These are phyloP conservation scores for Plasmodium gaboni DNA, from an alignment of 169 alveolate species.

Conservation along the genomic window DNA sequence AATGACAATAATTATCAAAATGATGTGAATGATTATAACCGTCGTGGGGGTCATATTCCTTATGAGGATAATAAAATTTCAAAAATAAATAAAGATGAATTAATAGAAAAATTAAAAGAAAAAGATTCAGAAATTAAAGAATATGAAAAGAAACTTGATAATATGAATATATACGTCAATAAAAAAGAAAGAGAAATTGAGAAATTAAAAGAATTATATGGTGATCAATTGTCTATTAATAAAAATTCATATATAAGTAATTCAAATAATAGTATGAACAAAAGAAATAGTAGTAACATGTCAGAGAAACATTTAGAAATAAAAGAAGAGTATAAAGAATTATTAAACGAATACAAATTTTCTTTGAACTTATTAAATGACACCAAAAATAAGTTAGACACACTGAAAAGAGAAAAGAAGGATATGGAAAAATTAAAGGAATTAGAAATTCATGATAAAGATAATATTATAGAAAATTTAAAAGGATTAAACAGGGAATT, in stretches of 20 bases:
- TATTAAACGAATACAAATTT: slow-evolving; percentile 39
- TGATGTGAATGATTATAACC: neutral
- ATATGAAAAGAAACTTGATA: slow-evolving; percentile 25
- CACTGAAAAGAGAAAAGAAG: slow-evolving; percentile 28
- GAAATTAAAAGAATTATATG: slow-evolving; percentile 30
- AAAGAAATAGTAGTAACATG: neutral
- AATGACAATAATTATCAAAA: neutral
- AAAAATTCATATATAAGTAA: slow-evolving; percentile 7
- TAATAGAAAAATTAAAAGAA: slow-evolving; percentile 15
- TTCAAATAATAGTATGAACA: neutral
- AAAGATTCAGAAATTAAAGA: slow-evolving; percentile 47
- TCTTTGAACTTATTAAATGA: slow-evolving; percentile 47
- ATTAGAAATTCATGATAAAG: slow-evolving; percentile 52
- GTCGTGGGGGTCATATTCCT: too few relatives aligned
- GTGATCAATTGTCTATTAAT: slow-evolving; percentile 18
- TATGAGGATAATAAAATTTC: neutral
- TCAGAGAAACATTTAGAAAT: slow-evolving; percentile 28
- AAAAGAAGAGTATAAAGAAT: slow-evolving; percentile 24
- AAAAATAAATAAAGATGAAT: neutral
- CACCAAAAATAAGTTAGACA: slow-evolving; percentile 29
- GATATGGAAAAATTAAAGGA: slow-evolving; percentile 58
- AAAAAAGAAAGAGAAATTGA: slow-evolving; percentile 49
- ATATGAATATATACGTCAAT: slow-evolving; percentile 19
- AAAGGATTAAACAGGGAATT: slow-evolving; percentile 49
- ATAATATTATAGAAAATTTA: slow-evolving; percentile 56